Percentiles rank a stretch among this genome's conserved stretches.
Evolutionary conservation across 441 rosid species (phyloP).

Genomic region (Euphorbia schlechtendalii): DNA sequence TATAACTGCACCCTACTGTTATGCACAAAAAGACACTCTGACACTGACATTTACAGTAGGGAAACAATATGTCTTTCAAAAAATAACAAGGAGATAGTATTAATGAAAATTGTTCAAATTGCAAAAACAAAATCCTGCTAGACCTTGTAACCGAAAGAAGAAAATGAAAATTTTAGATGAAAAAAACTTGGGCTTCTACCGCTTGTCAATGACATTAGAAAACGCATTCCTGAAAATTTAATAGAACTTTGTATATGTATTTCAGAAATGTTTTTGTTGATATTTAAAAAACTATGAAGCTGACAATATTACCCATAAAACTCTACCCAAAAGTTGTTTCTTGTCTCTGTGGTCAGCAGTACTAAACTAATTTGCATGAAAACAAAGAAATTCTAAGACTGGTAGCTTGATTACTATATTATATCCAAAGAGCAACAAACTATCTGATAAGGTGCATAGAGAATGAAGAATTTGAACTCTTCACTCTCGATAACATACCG

Average conservation of each 20-base stretch:
- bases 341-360: neutral
- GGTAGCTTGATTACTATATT: neutral
- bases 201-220: neutral
- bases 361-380: neutral
- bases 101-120: neutral
- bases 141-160: neutral
- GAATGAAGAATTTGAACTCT: neutral
- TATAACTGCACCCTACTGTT: neutral
- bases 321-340: neutral
- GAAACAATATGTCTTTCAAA: neutral
- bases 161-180: neutral
- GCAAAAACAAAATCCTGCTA: neutral
- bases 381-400: neutral
- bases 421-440: neutral
- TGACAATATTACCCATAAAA: neutral
- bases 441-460: neutral
- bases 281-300: neutral
- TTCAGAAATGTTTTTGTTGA: conserved; percentile 3
- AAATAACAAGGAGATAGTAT: neutral
- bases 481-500: conserved; percentile 45
- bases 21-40: neutral
- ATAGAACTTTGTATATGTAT: neutral
- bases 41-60: neutral
- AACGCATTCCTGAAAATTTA: neutral
- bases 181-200: neutral